Base-by-base conservation (phyloP, 192 early-diverging fungal genomes). In the Linnemannia schmuckeri region DNA sequence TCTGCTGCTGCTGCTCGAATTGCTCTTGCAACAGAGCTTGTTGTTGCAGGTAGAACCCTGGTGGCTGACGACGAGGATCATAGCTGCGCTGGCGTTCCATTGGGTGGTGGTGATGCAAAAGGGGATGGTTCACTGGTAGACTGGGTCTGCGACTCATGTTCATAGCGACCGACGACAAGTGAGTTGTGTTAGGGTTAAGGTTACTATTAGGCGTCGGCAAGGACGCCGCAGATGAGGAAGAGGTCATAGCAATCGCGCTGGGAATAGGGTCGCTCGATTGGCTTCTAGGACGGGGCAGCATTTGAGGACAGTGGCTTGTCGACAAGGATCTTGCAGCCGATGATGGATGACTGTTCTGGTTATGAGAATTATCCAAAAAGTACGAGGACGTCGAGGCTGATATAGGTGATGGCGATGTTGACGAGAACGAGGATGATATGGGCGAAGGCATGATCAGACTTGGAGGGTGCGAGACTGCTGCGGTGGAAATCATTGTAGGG, bases 111-210 rank as follows among this genome's bases (percentile, higher is more conserved):
- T 69, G 70, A 35, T 78, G 66, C 6, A 75, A 30, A 6, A 76
- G 77, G 20, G 68, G 77, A 35, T 84, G 82, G 17, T 75, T 79
- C 44, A 57, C 77, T 12, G 82, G 82, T 0, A 84, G 33, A 35
- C 82, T 84, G 12, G 82, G 77, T 41, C 82, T 46, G 12, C 82
- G 42, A 35, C 24, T 75, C 66, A 84, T 79, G 35, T 52, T 71
- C 61, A 66, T 66, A 15, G 61, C 61, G 10, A 66, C 61, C 61
- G 61, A 68, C 13, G 79, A 74, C 38, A 55, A 24, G 27, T 79
- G 75, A 12, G 78, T 38, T 24, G 49, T 79, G 22, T 76, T 76
- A 35, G 61, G 61, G 61, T 66, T 66, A 33, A 66, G 12, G 7
- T 0, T 57, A n/a, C n/a, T 24, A 27, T 57, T 57, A 24, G n/a